Conservation (phyloP, 495 filamentous ascomycete species). For the Penicillium fimorum region DNA sequence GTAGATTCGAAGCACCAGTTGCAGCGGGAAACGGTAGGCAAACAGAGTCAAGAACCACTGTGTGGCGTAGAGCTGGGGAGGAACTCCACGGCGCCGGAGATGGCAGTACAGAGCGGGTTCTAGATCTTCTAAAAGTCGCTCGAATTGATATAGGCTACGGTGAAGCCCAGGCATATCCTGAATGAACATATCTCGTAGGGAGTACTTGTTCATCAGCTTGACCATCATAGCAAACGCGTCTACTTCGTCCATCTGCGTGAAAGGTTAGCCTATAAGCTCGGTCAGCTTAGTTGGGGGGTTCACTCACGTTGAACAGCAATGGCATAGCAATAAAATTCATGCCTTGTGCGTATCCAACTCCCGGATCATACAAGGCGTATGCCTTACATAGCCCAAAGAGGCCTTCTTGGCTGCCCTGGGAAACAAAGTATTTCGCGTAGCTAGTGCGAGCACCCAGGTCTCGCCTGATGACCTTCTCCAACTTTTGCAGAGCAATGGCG, state of each 20-base stretch:
- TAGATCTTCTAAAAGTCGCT: constrained; percentile 88
- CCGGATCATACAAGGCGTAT: constrained; percentile 92
- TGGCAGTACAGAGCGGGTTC: constrained; percentile 96
- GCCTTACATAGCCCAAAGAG: constrained; percentile 96
- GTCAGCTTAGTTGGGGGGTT: background rate
- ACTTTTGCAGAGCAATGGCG: constrained; percentile 64
- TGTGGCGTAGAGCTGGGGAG: constrained; percentile 90
- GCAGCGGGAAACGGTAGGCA: constrained; percentile 94
- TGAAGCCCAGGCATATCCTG: constrained; percentile 97
- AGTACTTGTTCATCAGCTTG: constrained; percentile 94
- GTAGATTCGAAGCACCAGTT: constrained; percentile 94
- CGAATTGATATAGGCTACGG: constrained; percentile 89
- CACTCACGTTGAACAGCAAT: constrained; percentile 86
- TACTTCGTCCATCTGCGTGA: constrained; percentile 85
- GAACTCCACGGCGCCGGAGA: constrained; percentile 80
- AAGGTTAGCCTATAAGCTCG: constrained; percentile 5
- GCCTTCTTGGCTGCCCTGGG: constrained; percentile 87
- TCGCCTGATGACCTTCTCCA: constrained; percentile 87
- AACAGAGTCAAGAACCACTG: constrained; percentile 99
- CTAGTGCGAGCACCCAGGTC: constrained; percentile 92
- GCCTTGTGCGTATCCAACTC: constrained; percentile 94
- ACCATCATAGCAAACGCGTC: constrained; percentile 95
- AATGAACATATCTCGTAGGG: constrained; percentile 88
- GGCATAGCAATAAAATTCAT: constrained; percentile 99
- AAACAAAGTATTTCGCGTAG: constrained; percentile 88